phyloP scores from a whole-genome alignment of 1,284 basidiomycete genomes.

The Ganoderma lucidum region DNA sequence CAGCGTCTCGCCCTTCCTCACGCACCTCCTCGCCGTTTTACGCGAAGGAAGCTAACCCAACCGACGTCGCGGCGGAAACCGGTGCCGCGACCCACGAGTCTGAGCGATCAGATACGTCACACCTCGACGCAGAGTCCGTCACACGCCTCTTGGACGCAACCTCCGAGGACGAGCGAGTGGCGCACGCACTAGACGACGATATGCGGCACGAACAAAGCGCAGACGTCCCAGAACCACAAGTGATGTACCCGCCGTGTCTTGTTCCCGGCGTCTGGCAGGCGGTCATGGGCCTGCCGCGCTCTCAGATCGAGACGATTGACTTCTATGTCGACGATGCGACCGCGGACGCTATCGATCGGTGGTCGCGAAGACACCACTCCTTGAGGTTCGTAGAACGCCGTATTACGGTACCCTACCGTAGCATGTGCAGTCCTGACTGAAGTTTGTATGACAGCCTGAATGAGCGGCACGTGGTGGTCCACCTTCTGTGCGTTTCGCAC shows the following conservation, averaged over 20 bases:
- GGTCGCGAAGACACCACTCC: conserved; percentile 31
- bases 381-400: conserved; percentile 37
- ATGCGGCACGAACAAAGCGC: conserved; percentile 9
- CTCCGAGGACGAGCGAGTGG: conserved; percentile 14
- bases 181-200: conserved; percentile 9
- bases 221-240: neutral
- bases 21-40: neutral
- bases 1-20: neutral
- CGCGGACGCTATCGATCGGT: conserved; percentile 38
- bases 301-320: conserved; percentile 40
- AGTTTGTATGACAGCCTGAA: conserved; percentile 35
- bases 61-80: neutral
- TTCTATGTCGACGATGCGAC: conserved; percentile 47
- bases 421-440: neutral
- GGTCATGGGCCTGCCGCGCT: conserved; percentile 40
- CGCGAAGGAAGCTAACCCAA: neutral
- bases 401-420: neutral
- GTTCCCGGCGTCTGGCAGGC: conserved; percentile 53
- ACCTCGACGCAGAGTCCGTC: conserved; percentile 14
- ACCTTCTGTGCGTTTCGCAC: conserved; percentile 50
- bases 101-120: conserved; percentile 16
- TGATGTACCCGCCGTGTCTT: conserved; percentile 8
- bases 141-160: conserved; percentile 9
- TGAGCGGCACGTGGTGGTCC: conserved; percentile 43
- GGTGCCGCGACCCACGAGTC: neutral